Percentiles rank a stretch among this genome's conserved stretches.
Conservation (phyloP, 768 basidiomycete species). For the Trametes cingulata region DNA sequence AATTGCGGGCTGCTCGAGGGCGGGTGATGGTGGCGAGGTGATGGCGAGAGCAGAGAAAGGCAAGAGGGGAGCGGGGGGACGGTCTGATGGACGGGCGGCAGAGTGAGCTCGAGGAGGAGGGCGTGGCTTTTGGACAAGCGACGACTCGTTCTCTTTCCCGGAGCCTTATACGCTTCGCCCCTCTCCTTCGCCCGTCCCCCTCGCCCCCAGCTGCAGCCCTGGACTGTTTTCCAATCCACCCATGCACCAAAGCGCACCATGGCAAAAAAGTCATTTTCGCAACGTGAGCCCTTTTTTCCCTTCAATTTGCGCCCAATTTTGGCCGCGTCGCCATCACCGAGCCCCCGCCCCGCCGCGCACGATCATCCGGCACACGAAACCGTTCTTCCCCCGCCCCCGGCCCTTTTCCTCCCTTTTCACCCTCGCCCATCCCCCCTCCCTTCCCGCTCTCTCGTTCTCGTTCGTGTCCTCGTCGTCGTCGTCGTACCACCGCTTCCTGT, state of each 20-base stretch:
- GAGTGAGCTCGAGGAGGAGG: not conserved
- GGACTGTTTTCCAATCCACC: constrained; percentile 21
- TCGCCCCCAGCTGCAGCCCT: constrained; percentile 20
- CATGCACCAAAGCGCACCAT: constrained; percentile 26
- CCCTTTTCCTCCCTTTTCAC: constrained; percentile 6
- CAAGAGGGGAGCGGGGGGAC: constrained; percentile 7
- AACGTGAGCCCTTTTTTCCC: constrained; percentile 20
- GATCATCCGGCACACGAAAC: constrained; percentile 12
- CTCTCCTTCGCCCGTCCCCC: constrained; percentile 9
- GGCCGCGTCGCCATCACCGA: constrained; percentile 6
- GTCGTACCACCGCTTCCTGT: not conserved
- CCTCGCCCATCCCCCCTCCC: not conserved
- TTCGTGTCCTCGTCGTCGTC: not conserved
- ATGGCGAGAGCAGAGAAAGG: not conserved
- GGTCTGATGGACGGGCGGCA: constrained; percentile 3
- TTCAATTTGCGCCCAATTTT: constrained; percentile 1
- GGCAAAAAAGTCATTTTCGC: constrained; percentile 27
- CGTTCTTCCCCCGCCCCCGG: constrained; percentile 13
- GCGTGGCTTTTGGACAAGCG: not conserved
- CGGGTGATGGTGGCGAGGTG: not conserved
- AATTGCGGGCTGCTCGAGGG: not conserved
- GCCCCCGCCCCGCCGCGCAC: constrained; percentile 5
- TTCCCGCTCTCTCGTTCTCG: not conserved
- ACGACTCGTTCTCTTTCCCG: constrained; percentile 6
- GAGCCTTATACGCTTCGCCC: constrained; percentile 22